These are phyloP conservation scores for Berberis thunbergii DNA, from an alignment of 164 flowering plant genomes.

Conservation along the genomic window DNA sequence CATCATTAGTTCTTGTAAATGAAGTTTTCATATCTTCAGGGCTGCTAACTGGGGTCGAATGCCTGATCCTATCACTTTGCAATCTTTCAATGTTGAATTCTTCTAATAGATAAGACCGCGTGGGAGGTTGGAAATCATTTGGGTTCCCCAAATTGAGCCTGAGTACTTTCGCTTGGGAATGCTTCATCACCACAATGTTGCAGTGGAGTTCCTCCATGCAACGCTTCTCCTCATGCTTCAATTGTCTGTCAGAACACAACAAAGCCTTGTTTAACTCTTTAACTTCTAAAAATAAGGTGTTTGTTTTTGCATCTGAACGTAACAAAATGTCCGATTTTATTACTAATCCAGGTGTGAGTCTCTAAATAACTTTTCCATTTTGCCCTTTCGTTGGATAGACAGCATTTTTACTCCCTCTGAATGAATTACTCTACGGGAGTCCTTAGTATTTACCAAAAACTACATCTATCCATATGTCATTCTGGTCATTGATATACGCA, in stretches of 20 bases:
- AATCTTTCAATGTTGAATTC: conserved; percentile 17
- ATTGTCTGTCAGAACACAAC: conserved; percentile 35
- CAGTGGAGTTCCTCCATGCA: conserved; percentile 83
- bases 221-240: conserved; percentile 63
- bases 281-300: not conserved
- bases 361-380: too few species aligned
- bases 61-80: conserved; percentile 32
- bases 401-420: too few species aligned
- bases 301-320: too few species aligned
- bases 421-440: too few species aligned
- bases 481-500: too few species aligned
- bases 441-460: too few species aligned
- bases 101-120: conserved; percentile 40
- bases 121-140: conserved; percentile 41
- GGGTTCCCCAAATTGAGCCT: conserved; percentile 57
- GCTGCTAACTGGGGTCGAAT: conserved; percentile 80
- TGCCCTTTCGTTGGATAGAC: too few species aligned
- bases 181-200: conserved; percentile 79
- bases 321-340: too few species aligned
- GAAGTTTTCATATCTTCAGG: conserved; percentile 57
- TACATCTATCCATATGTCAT: too few species aligned
- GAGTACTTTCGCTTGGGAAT: conserved; percentile 68
- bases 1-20: conserved; percentile 32
- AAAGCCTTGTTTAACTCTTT: not conserved
- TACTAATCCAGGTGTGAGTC: too few species aligned